Evolutionary conservation across 768 basidiomycete species (phyloP), one percentile per base, ranked within the genome.

Genomic region (Candolleomyces efflorescens): DNA sequence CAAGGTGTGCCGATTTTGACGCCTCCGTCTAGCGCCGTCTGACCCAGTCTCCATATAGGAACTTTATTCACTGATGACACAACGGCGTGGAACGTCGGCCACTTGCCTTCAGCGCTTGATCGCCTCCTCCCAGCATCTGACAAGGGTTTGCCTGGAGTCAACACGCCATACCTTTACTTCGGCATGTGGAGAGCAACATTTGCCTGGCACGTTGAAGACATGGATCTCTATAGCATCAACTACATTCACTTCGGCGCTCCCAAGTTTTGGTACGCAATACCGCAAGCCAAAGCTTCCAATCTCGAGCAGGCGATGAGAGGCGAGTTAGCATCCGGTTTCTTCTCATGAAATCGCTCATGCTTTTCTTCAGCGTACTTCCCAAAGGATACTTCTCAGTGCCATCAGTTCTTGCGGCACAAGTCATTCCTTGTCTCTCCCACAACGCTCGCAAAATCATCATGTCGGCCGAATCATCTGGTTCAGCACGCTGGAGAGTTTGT

Each of bases 141-240:
- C 39, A 82, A 87, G 53, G 83, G 87, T 41, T 76, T 99, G 24
- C 95, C 96, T 0, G 97, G 97, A 9, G 97, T 99, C 49, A 98
- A 98, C 67, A 89, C 94, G 2, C 96, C 96, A 0, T 98, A 98
- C 69, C 82, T 98, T 2, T 98, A 98, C 72, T 98, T 95, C 69
- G 97, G 97, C 62, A 98, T 98, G 95, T 99, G 97, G 97, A 81
- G 94, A 52, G 96, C 96, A 22, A 94, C 94, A 0, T 98, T 98
- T 72, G 92, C 94, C 0, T 99, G 97, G 96, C 97, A 99, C 65
- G 97, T 99, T 49, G 97, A 99, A 71, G 97, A 99, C 71, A 97
- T 98, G 92, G 97, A 99, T 67, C 80, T 99, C 1, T 98, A 96
- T 73, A 95, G 93, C 56, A 98, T 99, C 75, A 99, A 99, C 68